These are phyloP conservation scores for Curvularia verruculosa DNA, from an alignment of 2,329 filamentous ascomycete genomes.

Conservation along the genomic window DNA sequence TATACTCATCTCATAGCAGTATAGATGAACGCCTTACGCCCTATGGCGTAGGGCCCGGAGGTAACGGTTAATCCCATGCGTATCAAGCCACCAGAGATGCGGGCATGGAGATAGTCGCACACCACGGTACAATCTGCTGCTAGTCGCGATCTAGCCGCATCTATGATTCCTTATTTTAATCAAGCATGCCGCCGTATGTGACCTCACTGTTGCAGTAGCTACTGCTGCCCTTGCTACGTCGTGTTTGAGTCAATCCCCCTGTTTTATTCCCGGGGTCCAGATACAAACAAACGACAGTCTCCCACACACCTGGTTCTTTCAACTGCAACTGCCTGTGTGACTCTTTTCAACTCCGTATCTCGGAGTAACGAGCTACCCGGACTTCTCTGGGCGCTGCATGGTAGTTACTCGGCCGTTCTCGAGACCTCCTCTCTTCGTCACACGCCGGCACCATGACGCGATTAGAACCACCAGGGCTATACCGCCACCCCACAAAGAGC, in stretches of 20 bases:
- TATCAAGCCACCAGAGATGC: not conserved
- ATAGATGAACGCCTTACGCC: not conserved
- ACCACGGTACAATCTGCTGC: not conserved
- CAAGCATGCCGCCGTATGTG: not conserved
- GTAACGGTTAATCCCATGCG: not conserved
- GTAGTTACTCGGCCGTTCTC: not conserved
- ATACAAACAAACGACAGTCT: not conserved
- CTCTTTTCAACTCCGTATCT: too few relatives aligned
- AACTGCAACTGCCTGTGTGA: not conserved
- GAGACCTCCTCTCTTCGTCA: not conserved
- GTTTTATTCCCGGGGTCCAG: not conserved
- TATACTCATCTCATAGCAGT: not conserved
- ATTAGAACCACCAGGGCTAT: constrained; percentile 11
- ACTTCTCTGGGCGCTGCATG: not conserved
- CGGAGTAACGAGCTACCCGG: not conserved
- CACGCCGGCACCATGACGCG: constrained; percentile 17
- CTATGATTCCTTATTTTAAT: not conserved
- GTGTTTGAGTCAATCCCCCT: not conserved
- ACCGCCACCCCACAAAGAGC: constrained; percentile 36
- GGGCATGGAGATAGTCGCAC: not conserved
- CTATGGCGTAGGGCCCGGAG: not conserved
- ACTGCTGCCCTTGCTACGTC: not conserved
- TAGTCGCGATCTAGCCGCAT: not conserved
- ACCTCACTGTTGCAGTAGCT: not conserved
- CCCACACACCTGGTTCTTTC: not conserved